These are phyloP conservation scores for Daldinia grandis DNA, from an alignment of 495 filamentous ascomycete genomes.

Conservation along the genomic window DNA sequence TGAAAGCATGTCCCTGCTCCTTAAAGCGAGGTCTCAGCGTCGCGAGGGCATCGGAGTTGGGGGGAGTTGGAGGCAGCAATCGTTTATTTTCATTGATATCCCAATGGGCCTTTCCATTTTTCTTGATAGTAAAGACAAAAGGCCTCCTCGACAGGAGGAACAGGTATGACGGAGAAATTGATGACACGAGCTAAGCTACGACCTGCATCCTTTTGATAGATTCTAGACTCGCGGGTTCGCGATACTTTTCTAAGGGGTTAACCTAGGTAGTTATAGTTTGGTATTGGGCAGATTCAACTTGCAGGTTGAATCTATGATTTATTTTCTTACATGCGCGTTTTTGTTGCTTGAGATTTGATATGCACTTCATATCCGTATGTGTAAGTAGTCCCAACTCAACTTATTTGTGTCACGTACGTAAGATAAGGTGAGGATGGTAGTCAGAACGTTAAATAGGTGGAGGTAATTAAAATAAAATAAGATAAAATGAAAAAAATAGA, in stretches of 20 bases:
- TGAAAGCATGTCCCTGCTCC: background rate
- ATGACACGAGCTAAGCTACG: slow-evolving; percentile 2
- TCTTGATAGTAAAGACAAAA: slow-evolving; percentile 1
- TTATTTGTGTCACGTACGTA: background rate
- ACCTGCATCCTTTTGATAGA: slow-evolving; percentile 18
- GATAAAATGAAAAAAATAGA: no score
- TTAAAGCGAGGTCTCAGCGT: background rate
- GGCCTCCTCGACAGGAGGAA: slow-evolving; percentile 1
- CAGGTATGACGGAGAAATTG: slow-evolving; percentile 2
- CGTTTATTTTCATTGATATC: slow-evolving; percentile 32
- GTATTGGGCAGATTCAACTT: slow-evolving; percentile 12
- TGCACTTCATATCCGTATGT: background rate
- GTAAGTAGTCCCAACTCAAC: background rate
- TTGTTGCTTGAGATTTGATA: background rate
- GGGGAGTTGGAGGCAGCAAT: slow-evolving; percentile 16
- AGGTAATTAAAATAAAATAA: background rate
- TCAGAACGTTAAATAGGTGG: no score
- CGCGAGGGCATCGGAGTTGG: slow-evolving; percentile 28
- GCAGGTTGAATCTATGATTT: slow-evolving; percentile 13
- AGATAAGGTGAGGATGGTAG: background rate
- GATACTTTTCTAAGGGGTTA: slow-evolving; percentile 14
- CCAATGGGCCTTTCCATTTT: background rate
- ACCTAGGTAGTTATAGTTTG: slow-evolving; percentile 28
- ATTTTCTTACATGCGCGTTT: background rate
- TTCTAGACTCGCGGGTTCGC: slow-evolving; percentile 13